Conservation (phyloP, 2,329 filamentous ascomycete species). For the Phialophora macrospora region DNA sequence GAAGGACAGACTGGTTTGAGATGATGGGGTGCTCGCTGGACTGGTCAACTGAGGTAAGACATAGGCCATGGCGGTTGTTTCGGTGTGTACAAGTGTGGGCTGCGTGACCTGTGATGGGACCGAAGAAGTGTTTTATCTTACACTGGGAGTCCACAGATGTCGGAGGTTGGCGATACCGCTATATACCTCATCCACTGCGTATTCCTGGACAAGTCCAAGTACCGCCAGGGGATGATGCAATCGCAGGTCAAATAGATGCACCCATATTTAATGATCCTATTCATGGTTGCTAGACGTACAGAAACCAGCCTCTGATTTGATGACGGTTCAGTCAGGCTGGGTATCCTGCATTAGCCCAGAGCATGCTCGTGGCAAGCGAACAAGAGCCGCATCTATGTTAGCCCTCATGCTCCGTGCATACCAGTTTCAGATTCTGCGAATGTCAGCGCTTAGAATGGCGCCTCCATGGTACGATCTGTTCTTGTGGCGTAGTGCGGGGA, state of each 20-base stretch:
- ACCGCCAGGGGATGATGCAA: neutral
- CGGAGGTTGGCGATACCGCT: constrained; percentile 2
- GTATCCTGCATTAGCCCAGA: neutral
- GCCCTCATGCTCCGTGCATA: neutral
- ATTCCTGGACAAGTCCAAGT: neutral
- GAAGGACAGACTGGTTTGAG: constrained; percentile 7
- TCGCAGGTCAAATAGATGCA: neutral
- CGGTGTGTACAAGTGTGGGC: neutral
- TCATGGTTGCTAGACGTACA: constrained; percentile 3
- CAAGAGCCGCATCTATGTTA: constrained; percentile 9
- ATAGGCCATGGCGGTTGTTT: constrained; percentile 19
- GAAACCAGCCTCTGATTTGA: neutral
- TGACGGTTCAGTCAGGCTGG: neutral
- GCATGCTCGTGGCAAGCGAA: neutral
- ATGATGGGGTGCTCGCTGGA: constrained; percentile 14
- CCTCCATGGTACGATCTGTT: neutral
- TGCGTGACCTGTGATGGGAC: neutral
- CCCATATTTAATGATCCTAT: constrained; percentile 13
- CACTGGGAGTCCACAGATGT: neutral
- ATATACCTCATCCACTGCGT: constrained; percentile 5
- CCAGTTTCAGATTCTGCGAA: constrained; percentile 5
- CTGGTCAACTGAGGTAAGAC: constrained; percentile 3
- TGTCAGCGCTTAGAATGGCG: constrained; percentile 7
- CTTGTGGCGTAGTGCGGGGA: neutral
- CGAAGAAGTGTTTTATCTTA: constrained; percentile 2